These are phyloP conservation scores for Fusarium globosum DNA, from an alignment of 2,329 filamentous ascomycete genomes.

Conservation along the genomic window DNA sequence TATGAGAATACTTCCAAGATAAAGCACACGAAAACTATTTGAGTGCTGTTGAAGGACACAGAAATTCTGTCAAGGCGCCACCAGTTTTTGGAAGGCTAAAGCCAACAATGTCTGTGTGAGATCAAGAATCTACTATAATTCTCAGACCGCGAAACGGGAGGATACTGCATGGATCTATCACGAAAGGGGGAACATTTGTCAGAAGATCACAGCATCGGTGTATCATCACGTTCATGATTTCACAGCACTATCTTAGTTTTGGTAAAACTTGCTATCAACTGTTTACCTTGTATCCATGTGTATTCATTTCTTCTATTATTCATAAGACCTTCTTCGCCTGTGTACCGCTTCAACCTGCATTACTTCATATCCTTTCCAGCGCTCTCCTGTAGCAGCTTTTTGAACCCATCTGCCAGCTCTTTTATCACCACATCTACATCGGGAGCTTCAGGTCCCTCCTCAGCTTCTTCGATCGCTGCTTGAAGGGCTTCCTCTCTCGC, in stretches of 20 bases:
- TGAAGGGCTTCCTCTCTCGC: slow-evolving; percentile 36
- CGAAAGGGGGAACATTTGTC: neutral
- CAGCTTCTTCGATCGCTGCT: slow-evolving; percentile 45
- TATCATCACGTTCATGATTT: neutral
- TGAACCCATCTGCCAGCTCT: slow-evolving; percentile 54
- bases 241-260: slow-evolving; percentile 4
- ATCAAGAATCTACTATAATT: neutral
- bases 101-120: neutral
- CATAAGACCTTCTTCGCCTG: neutral
- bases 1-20: too few relatives aligned
- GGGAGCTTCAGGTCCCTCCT: slow-evolving; percentile 51
- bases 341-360: neutral
- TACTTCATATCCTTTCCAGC: slow-evolving; percentile 4
- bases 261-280: slow-evolving; percentile 16
- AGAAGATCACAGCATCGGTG: neutral
- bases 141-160: neutral
- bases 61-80: neutral
- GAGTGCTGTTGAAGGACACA: neutral
- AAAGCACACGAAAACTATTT: neutral
- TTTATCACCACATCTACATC: slow-evolving; percentile 57
- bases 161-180: neutral
- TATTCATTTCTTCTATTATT: neutral
- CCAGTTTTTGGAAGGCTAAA: slow-evolving; percentile 12
- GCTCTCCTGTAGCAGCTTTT: slow-evolving; percentile 46
- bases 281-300: neutral